Evolutionary conservation across 768 basidiomycete species (phyloP).

Genomic region (Boletus reticuloceps): DNA sequence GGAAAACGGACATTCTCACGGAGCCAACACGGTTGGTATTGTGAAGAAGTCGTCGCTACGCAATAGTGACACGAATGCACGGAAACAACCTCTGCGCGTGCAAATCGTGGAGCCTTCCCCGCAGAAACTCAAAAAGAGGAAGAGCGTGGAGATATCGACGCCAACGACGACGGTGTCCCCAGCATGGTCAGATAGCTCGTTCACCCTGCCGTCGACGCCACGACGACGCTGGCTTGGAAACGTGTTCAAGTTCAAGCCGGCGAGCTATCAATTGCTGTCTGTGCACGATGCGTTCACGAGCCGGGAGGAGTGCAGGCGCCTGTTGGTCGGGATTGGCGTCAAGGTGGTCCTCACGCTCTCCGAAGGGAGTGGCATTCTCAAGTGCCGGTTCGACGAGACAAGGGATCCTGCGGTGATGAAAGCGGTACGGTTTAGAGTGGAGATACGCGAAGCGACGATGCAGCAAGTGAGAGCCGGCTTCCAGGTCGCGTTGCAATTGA

Average conservation of each 20-base stretch:
- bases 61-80: conserved; percentile 22
- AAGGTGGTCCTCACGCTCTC: conserved; percentile 62
- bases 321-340: conserved; percentile 72
- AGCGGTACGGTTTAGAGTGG: conserved; percentile 79
- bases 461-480: conserved; percentile 46
- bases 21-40: conserved; percentile 14
- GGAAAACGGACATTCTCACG: conserved; percentile 45
- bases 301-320: conserved; percentile 66
- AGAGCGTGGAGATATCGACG: conserved; percentile 18
- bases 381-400: conserved; percentile 72
- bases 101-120: conserved; percentile 52
- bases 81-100: conserved; percentile 34
- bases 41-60: conserved; percentile 46
- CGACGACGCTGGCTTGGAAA: conserved; percentile 80
- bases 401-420: conserved; percentile 59
- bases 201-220: conserved; percentile 43
- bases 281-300: conserved; percentile 60
- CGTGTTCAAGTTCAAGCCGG: conserved; percentile 83
- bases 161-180: conserved; percentile 30
- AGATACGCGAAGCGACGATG: conserved; percentile 49
- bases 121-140: conserved; percentile 35
- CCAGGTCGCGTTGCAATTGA: conserved; percentile 58
- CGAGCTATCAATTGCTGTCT: conserved; percentile 56
- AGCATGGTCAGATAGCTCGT: conserved; percentile 47
- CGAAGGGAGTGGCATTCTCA: conserved; percentile 65